Evolutionary conservation across 2,329 filamentous ascomycete genomes (phyloP).

Genomic region (Lecanicillium sp.): DNA sequence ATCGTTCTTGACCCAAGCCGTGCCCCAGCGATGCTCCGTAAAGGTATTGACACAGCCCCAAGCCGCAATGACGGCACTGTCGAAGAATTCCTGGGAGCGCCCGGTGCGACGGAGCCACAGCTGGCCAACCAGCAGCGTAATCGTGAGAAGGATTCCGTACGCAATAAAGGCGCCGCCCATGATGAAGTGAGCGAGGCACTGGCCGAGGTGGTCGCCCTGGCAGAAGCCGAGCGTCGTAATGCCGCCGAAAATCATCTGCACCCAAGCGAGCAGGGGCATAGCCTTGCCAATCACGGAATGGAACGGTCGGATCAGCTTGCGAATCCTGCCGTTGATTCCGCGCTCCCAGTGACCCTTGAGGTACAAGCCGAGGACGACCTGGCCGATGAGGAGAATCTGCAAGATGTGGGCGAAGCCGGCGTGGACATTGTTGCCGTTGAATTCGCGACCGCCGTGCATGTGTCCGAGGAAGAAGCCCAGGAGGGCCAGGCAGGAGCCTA

Average conservation of each 20-base stretch:
- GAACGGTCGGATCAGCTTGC: constrained; percentile 60
- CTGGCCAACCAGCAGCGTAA: constrained; percentile 83
- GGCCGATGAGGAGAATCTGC: constrained; percentile 69
- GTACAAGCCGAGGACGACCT: constrained; percentile 77
- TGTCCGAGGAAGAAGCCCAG: constrained; percentile 89
- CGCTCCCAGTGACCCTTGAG: constrained; percentile 82
- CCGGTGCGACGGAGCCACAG: constrained; percentile 75
- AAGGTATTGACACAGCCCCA: constrained; percentile 99
- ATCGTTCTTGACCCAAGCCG: constrained; percentile 83
- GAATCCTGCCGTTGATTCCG: constrained; percentile 72
- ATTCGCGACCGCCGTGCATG: constrained; percentile 81
- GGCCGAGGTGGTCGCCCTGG: constrained; percentile 80
- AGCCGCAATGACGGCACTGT: constrained; percentile 79
- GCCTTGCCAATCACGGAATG: constrained; percentile 81
- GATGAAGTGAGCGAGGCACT: constrained; percentile 95
- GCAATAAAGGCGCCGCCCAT: constrained; percentile 97
- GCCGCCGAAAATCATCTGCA: constrained; percentile 92
- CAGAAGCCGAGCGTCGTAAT: constrained; percentile 92
- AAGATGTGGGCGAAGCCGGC: constrained; percentile 70
- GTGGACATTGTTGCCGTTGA: constrained; percentile 68
- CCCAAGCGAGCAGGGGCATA: constrained; percentile 81
- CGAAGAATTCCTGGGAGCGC: constrained; percentile 93
- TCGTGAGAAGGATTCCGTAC: constrained; percentile 81
- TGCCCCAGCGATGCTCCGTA: constrained; percentile 92
- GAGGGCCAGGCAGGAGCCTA: constrained; percentile 68